These are phyloP conservation scores for Zygoascus hellenicus DNA, from an alignment of 1,139 yeast species.

Conservation along the genomic window DNA sequence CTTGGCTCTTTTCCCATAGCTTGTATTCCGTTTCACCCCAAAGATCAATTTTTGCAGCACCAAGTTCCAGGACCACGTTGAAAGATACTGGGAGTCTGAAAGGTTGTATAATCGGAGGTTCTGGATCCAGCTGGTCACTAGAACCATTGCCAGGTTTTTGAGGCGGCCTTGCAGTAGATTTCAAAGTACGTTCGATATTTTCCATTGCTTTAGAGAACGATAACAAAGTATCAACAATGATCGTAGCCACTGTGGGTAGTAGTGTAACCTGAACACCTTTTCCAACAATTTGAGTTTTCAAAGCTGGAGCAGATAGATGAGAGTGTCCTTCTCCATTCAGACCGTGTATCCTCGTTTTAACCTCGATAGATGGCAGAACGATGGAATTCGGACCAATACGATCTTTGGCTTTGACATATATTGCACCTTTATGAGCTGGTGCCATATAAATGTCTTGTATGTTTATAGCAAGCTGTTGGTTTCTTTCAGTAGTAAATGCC, in stretches of 20 bases:
- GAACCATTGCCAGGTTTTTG: background rate
- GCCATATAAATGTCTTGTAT: constrained; percentile 35
- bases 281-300: constrained; percentile 27
- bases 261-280: constrained; percentile 30
- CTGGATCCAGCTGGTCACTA: no score
- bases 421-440: constrained; percentile 23
- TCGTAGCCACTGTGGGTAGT: constrained; percentile 29
- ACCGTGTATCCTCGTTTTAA: background rate
- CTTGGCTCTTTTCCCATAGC: constrained; percentile 2
- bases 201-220: constrained; percentile 14
- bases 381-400: constrained; percentile 29
- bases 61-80: constrained; percentile 22
- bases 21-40: constrained; percentile 26
- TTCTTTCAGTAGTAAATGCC: constrained; percentile 11
- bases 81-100: constrained; percentile 26
- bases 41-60: constrained; percentile 26
- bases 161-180: constrained; percentile 18
- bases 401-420: constrained; percentile 17
- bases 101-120: constrained; percentile 3
- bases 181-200: background rate
- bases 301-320: constrained; percentile 11
- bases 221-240: constrained; percentile 19
- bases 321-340: no score
- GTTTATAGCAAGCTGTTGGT: constrained; percentile 26
- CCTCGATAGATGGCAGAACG: constrained; percentile 29